phyloP scores from a whole-genome alignment of 495 filamentous ascomycete genomes.

The Aspergillus cavernicola region DNA sequence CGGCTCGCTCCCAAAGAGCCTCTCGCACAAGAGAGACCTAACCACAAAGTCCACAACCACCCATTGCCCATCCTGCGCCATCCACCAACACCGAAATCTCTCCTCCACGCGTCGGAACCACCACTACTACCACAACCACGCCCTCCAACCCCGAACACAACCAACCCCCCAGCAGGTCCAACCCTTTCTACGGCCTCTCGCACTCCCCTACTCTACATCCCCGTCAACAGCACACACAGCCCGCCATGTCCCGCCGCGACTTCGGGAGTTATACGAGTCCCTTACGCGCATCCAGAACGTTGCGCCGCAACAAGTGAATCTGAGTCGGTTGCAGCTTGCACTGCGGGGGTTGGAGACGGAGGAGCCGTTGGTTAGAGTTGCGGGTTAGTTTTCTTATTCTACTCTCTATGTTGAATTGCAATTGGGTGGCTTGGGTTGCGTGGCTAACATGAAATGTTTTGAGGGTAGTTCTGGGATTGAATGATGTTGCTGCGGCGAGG shows the following conservation, averaged over 20 bases:
- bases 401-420: background rate
- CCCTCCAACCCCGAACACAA: background rate
- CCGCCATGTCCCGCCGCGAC: conserved; percentile 33
- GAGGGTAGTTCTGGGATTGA: conserved; percentile 52
- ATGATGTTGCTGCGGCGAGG: conserved; percentile 44
- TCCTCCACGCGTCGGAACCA: background rate
- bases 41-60: conserved; percentile 21
- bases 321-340: conserved; percentile 76
- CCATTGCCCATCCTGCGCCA: conserved; percentile 37
- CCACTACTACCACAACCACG: too few species aligned
- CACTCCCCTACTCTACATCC: background rate
- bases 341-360: conserved; percentile 71
- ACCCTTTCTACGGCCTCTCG: background rate
- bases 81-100: background rate
- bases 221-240: conserved; percentile 8
- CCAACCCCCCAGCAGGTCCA: background rate
- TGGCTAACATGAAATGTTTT: too few species aligned
- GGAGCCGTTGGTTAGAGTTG: conserved; percentile 66
- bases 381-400: conserved; percentile 35
- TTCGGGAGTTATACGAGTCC: conserved; percentile 55
- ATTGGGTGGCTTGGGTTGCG: too few species aligned
- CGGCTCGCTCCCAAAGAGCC: conserved; percentile 35
- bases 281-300: conserved; percentile 58
- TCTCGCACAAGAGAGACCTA: conserved; percentile 26
- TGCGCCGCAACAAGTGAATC: conserved; percentile 63